Evolutionary conservation across 345 rosid species (phyloP).

Genomic region (Punica granatum): DNA sequence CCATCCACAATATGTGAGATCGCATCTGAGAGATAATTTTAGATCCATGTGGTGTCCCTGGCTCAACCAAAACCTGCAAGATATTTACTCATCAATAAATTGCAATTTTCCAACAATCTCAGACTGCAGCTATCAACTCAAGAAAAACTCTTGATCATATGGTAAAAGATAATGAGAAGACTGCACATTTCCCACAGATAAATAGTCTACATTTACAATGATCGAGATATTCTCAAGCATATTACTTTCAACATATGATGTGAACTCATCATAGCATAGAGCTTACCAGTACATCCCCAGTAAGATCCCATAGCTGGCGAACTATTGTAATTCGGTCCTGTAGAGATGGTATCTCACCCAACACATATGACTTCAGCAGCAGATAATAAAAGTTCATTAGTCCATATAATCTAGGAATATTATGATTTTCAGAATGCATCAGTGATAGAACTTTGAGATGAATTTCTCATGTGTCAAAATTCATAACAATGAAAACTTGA

Average conservation of each 20-base stretch:
- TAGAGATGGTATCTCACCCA: slow-evolving; percentile 93
- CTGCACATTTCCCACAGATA: background rate
- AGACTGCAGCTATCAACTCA: background rate
- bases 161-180: background rate
- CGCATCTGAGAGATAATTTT: slow-evolving; percentile 88
- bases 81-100: background rate
- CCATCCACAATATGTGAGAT: slow-evolving; percentile 96
- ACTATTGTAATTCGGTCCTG: slow-evolving; percentile 75
- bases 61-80: slow-evolving; percentile 82
- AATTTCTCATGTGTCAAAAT: background rate
- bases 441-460: no score
- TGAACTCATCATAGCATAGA: background rate
- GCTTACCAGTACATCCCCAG: slow-evolving; percentile 78
- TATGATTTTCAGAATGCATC: background rate
- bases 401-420: background rate
- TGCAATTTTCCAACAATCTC: background rate
- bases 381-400: slow-evolving; percentile 6
- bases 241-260: background rate
- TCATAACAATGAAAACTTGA: background rate
- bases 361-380: slow-evolving; percentile 71
- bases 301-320: slow-evolving; percentile 98
- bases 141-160: background rate
- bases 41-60: slow-evolving; percentile 94
- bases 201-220: background rate
- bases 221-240: background rate